These are phyloP conservation scores for Oryza nivara DNA, from an alignment of 176 grass and related monocot genomes.

Conservation along the genomic window DNA sequence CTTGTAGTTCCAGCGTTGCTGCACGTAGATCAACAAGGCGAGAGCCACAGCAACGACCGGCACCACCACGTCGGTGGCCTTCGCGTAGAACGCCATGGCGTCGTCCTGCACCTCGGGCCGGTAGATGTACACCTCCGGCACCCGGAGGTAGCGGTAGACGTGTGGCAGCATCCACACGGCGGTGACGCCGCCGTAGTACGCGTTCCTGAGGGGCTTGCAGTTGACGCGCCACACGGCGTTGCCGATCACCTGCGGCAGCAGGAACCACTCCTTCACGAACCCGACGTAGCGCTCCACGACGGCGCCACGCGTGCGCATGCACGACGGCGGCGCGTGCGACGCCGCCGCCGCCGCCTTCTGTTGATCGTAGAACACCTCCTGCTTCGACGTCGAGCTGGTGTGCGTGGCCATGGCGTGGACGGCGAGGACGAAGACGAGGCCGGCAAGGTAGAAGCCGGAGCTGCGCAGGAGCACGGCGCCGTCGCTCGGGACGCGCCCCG, in stretches of 20 bases:
- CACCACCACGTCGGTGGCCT: constrained; percentile 47
- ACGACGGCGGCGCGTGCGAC: not conserved
- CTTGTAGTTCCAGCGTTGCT: constrained; percentile 63
- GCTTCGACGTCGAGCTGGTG: constrained; percentile 14
- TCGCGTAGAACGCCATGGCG: constrained; percentile 48
- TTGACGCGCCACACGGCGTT: constrained; percentile 62
- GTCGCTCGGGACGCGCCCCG: constrained; percentile 52
- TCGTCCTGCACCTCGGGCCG: constrained; percentile 10
- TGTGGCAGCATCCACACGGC: constrained; percentile 56
- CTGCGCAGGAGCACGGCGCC: not conserved
- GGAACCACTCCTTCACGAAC: constrained; percentile 55
- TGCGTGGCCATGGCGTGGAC: constrained; percentile 36
- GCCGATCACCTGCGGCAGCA: constrained; percentile 64
- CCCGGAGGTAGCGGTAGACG: constrained; percentile 54
- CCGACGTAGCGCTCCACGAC: constrained; percentile 53
- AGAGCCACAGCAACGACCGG: constrained; percentile 36
- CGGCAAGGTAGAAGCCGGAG: constrained; percentile 28
- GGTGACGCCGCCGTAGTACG: constrained; percentile 63
- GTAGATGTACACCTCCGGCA: constrained; percentile 45
- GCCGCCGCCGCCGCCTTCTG: too few relatives aligned
- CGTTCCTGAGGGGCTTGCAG: constrained; percentile 53
- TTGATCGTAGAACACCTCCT: too few relatives aligned
- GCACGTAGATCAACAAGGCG: constrained; percentile 46
- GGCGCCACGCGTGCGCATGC: constrained; percentile 26
- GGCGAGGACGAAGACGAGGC: constrained; percentile 43